Evolutionary conservation across 2,329 filamentous ascomycete genomes (phyloP).

Genomic region (Mollisia scopiformis): DNA sequence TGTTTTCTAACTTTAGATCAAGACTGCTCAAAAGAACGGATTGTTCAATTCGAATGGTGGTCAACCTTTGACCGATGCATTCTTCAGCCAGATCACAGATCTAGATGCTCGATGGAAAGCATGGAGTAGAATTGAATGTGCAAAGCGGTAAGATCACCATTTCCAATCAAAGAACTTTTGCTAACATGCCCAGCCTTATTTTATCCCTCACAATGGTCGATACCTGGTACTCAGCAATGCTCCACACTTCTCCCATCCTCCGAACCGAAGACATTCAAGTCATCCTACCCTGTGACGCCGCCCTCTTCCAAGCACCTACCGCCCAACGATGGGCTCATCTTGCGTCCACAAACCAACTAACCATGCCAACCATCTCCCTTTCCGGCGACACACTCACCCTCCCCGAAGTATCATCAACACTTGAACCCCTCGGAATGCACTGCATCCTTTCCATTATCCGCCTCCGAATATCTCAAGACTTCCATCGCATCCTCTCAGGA

Average conservation of each 20-base stretch:
- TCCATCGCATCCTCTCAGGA: slow-evolving; percentile 44
- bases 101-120: slow-evolving; percentile 52
- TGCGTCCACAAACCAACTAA: slow-evolving; percentile 22
- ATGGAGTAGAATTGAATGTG: slow-evolving; percentile 55
- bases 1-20: background rate
- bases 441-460: slow-evolving; percentile 43
- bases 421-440: slow-evolving; percentile 40
- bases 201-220: slow-evolving; percentile 28
- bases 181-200: slow-evolving; percentile 22
- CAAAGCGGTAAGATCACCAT: slow-evolving; percentile 42
- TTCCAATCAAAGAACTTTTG: background rate
- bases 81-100: slow-evolving; percentile 47
- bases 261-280: slow-evolving; percentile 23
- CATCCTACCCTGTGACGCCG: slow-evolving; percentile 24
- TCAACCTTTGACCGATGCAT: slow-evolving; percentile 41
- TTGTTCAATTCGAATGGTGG: slow-evolving; percentile 52
- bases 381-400: slow-evolving; percentile 38
- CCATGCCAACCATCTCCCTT: slow-evolving; percentile 23
- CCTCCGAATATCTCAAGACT: slow-evolving; percentile 45
- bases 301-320: slow-evolving; percentile 25
- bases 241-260: slow-evolving; percentile 25
- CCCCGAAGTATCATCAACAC: slow-evolving; percentile 33
- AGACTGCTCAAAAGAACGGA: slow-evolving; percentile 51
- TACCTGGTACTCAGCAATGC: slow-evolving; percentile 27
- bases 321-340: slow-evolving; percentile 26